These are phyloP conservation scores for Aristolochia contorta DNA, from an alignment of 164 flowering plant genomes.

Conservation along the genomic window DNA sequence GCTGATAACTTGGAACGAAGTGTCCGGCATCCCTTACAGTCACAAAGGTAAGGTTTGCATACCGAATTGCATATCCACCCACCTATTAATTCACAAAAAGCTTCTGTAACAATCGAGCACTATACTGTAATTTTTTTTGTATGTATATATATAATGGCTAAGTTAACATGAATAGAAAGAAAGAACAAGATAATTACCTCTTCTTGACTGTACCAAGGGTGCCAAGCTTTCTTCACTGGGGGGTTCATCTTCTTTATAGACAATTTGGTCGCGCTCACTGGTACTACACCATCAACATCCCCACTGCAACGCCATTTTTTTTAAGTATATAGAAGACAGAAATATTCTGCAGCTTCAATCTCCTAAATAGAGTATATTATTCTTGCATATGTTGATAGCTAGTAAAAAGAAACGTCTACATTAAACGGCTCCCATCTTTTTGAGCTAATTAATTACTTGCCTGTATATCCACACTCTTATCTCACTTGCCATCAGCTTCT, in stretches of 20 bases:
- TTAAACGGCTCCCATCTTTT: no score
- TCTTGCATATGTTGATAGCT: not conserved
- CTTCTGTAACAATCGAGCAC: no score
- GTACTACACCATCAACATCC: slow-evolving; percentile 19
- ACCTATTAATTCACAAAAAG: slow-evolving; percentile 25
- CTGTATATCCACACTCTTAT: slow-evolving; percentile 34
- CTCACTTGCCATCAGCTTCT: slow-evolving; percentile 22
- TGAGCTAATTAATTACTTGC: slow-evolving; percentile 9
- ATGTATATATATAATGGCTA: no score
- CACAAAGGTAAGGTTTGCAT: slow-evolving; percentile 53
- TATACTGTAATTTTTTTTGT: no score
- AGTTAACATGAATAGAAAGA: no score
- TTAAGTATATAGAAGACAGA: not conserved
- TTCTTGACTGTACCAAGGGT: slow-evolving; percentile 23
- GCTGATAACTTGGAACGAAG: slow-evolving; percentile 63
- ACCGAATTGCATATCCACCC: slow-evolving; percentile 51
- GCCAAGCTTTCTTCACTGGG: slow-evolving; percentile 17
- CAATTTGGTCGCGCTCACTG: slow-evolving; percentile 24
- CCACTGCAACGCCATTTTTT: slow-evolving; percentile 14
- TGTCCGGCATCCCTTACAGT: slow-evolving; percentile 84
- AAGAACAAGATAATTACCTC: no score
- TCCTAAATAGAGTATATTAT: not conserved
- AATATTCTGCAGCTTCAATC: no score
- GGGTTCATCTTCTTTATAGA: slow-evolving; percentile 17
- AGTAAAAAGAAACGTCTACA: not conserved